Evolutionary conservation across 2,329 filamentous ascomycete genomes (phyloP).

Genomic region (Trichophyton schoenleinii): DNA sequence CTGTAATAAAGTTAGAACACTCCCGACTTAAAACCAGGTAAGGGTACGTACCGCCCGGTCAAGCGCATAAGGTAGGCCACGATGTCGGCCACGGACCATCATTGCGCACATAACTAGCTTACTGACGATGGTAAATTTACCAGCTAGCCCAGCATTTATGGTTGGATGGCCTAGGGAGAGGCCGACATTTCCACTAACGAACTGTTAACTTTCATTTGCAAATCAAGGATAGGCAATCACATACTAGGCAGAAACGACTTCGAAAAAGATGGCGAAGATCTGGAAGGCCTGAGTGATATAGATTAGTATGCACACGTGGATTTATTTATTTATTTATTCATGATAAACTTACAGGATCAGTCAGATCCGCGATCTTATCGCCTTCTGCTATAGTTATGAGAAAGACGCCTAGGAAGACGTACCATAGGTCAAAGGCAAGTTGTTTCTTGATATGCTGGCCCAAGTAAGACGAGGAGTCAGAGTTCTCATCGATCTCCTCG

Average conservation of each 20-base stretch:
- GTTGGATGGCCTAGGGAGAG: conserved; percentile 24
- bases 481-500: conserved; percentile 16
- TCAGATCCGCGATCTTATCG: conserved; percentile 17
- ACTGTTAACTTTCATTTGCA: conserved; percentile 5
- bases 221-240: conserved; percentile 10
- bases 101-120: conserved; percentile 45
- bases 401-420: conserved; percentile 47
- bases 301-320: background rate
- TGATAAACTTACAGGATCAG: conserved; percentile 16
- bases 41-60: conserved; percentile 28
- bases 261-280: conserved; percentile 28
- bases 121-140: conserved; percentile 35
- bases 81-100: conserved; percentile 45
- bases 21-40: background rate
- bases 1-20: background rate
- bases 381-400: conserved; percentile 39
- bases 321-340: background rate
- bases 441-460: conserved; percentile 49
- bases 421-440: conserved; percentile 54
- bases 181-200: conserved; percentile 23
- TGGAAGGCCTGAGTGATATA: conserved; percentile 9
- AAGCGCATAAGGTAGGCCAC: conserved; percentile 44
- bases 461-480: conserved; percentile 30
- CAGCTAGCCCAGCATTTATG: conserved; percentile 24
- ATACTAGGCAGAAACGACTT: conserved; percentile 31